Evolutionary conservation across 257 asterid species (phyloP).

Genomic region (Ajuga chamaepitys): DNA sequence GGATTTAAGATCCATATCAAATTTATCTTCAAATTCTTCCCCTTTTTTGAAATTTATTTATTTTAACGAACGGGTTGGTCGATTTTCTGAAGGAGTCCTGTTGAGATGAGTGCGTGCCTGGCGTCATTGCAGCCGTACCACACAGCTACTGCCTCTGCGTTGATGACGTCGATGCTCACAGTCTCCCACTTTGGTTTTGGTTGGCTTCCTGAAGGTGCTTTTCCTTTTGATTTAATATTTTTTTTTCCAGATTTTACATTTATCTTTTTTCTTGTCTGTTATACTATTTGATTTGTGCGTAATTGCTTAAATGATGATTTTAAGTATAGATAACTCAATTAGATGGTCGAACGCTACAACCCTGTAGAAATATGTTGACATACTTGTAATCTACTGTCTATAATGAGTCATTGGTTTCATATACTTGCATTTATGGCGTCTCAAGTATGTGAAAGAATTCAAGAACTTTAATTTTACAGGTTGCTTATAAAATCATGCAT

Average conservation of each 20-base stretch:
- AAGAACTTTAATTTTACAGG: background rate
- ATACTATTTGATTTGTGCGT: background rate
- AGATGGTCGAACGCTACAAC: background rate
- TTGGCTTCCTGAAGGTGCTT: slow-evolving; percentile 73
- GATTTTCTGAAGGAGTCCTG: slow-evolving; percentile 38
- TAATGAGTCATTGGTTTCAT: background rate
- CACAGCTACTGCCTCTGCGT: slow-evolving; percentile 72
- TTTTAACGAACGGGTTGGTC: background rate
- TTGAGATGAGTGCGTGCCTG: slow-evolving; percentile 68
- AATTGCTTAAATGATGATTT: background rate
- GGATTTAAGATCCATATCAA: too few species aligned
- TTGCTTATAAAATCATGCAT: background rate
- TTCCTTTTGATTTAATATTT: background rate
- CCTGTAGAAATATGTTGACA: background rate
- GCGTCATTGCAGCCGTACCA: slow-evolving; percentile 70
- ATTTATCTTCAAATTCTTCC: too few species aligned
- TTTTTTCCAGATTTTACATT: background rate
- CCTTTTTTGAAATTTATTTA: too few species aligned
- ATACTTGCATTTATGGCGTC: background rate
- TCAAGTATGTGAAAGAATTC: background rate
- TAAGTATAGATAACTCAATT: background rate
- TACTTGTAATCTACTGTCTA: background rate
- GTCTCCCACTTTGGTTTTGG: slow-evolving; percentile 52
- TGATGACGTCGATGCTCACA: slow-evolving; percentile 88
- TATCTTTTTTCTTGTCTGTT: too few species aligned